Conservation (phyloP, 1,284 basidiomycete genomes). For the Moesziomyces globuligerus region DNA sequence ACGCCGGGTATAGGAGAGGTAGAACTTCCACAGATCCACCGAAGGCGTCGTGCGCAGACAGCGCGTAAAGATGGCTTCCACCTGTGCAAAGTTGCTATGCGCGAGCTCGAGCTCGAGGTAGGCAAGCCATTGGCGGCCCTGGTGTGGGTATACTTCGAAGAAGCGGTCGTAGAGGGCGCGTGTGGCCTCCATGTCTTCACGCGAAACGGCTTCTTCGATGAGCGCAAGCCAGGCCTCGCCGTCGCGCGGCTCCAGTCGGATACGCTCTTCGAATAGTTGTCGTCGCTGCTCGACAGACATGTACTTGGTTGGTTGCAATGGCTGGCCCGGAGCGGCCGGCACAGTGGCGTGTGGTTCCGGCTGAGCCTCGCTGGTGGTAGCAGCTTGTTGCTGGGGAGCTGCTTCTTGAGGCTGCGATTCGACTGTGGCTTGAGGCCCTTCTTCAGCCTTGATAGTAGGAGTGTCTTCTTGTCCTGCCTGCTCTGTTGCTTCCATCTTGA, state of each 20-base stretch:
- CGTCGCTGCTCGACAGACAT: conserved; percentile 41
- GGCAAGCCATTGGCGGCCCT: conserved; percentile 69
- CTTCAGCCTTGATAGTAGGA: conserved; percentile 1
- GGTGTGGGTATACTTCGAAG: conserved; percentile 79
- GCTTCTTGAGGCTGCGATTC: background rate
- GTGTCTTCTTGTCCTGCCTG: background rate
- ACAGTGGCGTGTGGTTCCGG: background rate
- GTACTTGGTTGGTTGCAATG: conserved; percentile 27
- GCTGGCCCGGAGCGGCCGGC: conserved; percentile 9
- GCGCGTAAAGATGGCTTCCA: conserved; percentile 75
- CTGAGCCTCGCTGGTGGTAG: background rate
- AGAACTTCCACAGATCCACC: conserved; percentile 85
- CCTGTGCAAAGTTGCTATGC: conserved; percentile 74
- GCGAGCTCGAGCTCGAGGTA: conserved; percentile 82
- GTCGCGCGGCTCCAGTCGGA: conserved; percentile 73
- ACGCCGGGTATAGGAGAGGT: conserved; percentile 63
- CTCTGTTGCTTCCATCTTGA: conserved; percentile 13
- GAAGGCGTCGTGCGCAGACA: conserved; percentile 83
- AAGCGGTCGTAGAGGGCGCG: conserved; percentile 79
- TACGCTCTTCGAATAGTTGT: conserved; percentile 51
- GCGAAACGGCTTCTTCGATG: conserved; percentile 75
- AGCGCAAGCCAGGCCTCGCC: conserved; percentile 77
- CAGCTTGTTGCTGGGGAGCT: conserved; percentile 4
- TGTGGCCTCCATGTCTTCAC: conserved; percentile 76
- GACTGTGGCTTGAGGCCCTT: background rate